Percentiles rank a stretch among this genome's conserved stretches.
Conservation (phyloP, 345 rosid species). For the Eucalyptus grandis region DNA sequence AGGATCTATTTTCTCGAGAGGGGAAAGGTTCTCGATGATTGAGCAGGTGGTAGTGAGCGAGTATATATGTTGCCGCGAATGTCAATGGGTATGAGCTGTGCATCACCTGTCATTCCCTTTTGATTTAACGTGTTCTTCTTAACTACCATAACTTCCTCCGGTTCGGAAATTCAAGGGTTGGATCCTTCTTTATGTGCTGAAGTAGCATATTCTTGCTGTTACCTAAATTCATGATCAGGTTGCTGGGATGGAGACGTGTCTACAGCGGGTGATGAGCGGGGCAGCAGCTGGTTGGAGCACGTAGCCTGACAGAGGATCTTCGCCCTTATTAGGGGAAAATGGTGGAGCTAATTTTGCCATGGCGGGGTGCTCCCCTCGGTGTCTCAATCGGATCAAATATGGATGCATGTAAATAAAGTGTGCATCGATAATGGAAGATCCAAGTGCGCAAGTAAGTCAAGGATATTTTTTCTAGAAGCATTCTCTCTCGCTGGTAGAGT, state of each 20-base stretch:
- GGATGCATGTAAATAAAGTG: neutral
- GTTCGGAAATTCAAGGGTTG: neutral
- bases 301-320: neutral
- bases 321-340: neutral
- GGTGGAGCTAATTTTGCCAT: neutral
- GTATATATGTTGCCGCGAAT: neutral
- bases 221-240: neutral
- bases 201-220: neutral
- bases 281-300: neutral
- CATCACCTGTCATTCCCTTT: neutral
- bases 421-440: neutral
- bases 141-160: neutral
- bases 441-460: no score
- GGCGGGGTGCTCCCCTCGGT: neutral
- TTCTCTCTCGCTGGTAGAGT: no score
- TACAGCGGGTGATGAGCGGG: neutral
- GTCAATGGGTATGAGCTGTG: conserved; percentile 1
- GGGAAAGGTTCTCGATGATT: neutral
- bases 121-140: neutral
- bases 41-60: neutral
- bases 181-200: neutral
- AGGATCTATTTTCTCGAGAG: neutral
- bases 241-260: neutral
- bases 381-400: neutral
- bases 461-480: no score